Evolutionary conservation across 208 protist species (phyloP).

Genomic region (Trypanosoma scelopori): DNA sequence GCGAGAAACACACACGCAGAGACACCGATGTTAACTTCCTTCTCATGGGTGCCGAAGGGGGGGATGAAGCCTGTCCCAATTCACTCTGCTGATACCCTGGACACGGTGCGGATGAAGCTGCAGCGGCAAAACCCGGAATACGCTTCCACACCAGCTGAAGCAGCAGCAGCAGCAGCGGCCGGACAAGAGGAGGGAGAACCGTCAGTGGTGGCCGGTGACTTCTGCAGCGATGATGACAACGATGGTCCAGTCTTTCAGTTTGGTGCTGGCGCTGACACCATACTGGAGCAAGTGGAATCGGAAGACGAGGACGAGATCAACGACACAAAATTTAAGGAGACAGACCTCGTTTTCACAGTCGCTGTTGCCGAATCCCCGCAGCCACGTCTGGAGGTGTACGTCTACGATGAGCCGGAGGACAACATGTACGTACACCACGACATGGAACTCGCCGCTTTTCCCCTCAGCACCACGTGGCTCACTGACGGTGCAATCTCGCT

Average conservation of each 20-base stretch:
- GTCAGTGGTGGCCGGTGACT: constrained; percentile 28
- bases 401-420: constrained; percentile 95
- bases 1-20: not conserved
- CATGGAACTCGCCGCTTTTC: constrained; percentile 92
- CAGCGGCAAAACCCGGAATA: constrained; percentile 66
- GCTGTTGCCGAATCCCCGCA: constrained; percentile 66
- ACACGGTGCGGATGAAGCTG: constrained; percentile 71
- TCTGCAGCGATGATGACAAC: constrained; percentile 39
- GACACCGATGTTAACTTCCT: constrained; percentile 70
- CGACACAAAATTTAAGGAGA: constrained; percentile 91
- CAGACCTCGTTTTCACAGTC: constrained; percentile 81
- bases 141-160: constrained; percentile 32
- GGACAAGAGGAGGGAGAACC: constrained; percentile 18
- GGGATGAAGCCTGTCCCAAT: constrained; percentile 82
- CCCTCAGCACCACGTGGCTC: constrained; percentile 94
- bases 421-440: constrained; percentile 98
- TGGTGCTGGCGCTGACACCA: constrained; percentile 63
- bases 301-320: constrained; percentile 91
- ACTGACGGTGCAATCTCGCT: constrained; percentile 91
- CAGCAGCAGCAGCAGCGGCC: constrained; percentile 41
- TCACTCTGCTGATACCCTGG: constrained; percentile 72
- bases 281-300: constrained; percentile 79
- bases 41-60: constrained; percentile 84
- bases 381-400: constrained; percentile 91
- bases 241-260: constrained; percentile 44